Percentiles rank a stretch among this genome's conserved stretches.
Conservation (phyloP, 2,329 filamentous ascomycete species). For the Colletotrichum spinosum region DNA sequence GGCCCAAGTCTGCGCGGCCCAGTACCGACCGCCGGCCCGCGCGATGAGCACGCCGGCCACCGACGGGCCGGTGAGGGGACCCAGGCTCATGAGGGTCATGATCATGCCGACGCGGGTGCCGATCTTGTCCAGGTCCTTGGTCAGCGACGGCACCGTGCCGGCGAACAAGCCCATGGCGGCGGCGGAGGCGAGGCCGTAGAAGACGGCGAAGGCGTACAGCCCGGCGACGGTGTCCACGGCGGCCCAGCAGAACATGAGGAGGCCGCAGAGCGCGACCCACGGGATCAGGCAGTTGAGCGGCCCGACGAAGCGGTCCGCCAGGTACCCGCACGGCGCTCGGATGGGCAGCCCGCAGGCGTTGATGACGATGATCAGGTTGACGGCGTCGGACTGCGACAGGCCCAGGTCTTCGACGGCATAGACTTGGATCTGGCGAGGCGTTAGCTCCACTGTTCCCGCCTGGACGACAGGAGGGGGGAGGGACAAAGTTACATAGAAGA, state of each 20-base stretch:
- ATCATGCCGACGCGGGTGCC: conserved; percentile 69
- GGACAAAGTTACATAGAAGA: conserved; percentile 69
- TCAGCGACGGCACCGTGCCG: conserved; percentile 66
- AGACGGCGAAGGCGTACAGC: conserved; percentile 70
- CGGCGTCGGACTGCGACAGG: too few relatives aligned
- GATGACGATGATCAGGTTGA: too few relatives aligned
- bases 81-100: not conserved
- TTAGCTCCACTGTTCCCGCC: too few relatives aligned
- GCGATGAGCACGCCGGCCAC: not conserved
- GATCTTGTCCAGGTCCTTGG: conserved; percentile 60
- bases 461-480: conserved; percentile 58
- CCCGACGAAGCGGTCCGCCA: conserved; percentile 62
- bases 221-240: conserved; percentile 53
- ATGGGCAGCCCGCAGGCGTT: too few relatives aligned
- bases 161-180: conserved; percentile 75
- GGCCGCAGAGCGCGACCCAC: conserved; percentile 49
- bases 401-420: too few relatives aligned
- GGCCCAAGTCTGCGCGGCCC: not conserved
- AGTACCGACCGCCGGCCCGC: not conserved
- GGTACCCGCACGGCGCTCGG: conserved; percentile 56
- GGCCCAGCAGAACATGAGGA: conserved; percentile 67
- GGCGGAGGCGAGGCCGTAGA: conserved; percentile 73
- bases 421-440: too few relatives aligned
- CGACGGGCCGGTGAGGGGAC: not conserved
- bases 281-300: conserved; percentile 54